A percentile compares a stretch with the other conserved stretches of the same genome.
Conservation (phyloP, 1,284 basidiomycete species). For the Malassezia vespertilionis region DNA sequence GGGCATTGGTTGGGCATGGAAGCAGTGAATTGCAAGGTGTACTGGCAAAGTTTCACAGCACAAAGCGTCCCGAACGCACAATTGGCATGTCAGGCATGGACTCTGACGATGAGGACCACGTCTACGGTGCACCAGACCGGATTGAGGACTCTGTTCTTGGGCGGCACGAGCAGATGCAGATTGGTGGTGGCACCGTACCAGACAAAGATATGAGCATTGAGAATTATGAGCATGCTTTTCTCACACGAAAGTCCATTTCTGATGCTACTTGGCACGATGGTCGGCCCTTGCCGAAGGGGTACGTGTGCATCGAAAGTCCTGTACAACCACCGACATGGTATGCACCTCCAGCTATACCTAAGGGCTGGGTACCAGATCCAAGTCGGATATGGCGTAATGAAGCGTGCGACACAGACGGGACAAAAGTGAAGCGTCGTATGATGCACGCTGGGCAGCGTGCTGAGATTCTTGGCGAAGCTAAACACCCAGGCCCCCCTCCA, state of each 20-base stretch:
- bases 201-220: too few species aligned
- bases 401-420: slow-evolving; percentile 28
- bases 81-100: slow-evolving; percentile 76
- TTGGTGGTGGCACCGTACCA: too few species aligned
- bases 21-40: slow-evolving; percentile 55
- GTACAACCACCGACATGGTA: background rate
- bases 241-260: too few species aligned
- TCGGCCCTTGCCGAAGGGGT: slow-evolving; percentile 61
- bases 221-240: too few species aligned
- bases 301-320: slow-evolving; percentile 55
- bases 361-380: slow-evolving; percentile 75
- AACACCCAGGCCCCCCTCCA: slow-evolving; percentile 58
- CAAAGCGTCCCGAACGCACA: slow-evolving; percentile 42
- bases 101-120: slow-evolving; percentile 27
- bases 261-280: slow-evolving; percentile 69
- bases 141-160: slow-evolving; percentile 17
- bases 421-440: slow-evolving; percentile 13
- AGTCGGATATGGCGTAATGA: slow-evolving; percentile 68
- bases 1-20: slow-evolving; percentile 57
- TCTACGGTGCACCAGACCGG: slow-evolving; percentile 24
- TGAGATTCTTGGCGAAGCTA: slow-evolving; percentile 66
- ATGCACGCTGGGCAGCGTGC: slow-evolving; percentile 60
- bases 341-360: slow-evolving; percentile 60
- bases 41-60: slow-evolving; percentile 50
- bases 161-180: background rate